These are phyloP conservation scores for Ampelocalamus luodianensis DNA, from an alignment of 176 grass and related monocot species.

Conservation along the genomic window DNA sequence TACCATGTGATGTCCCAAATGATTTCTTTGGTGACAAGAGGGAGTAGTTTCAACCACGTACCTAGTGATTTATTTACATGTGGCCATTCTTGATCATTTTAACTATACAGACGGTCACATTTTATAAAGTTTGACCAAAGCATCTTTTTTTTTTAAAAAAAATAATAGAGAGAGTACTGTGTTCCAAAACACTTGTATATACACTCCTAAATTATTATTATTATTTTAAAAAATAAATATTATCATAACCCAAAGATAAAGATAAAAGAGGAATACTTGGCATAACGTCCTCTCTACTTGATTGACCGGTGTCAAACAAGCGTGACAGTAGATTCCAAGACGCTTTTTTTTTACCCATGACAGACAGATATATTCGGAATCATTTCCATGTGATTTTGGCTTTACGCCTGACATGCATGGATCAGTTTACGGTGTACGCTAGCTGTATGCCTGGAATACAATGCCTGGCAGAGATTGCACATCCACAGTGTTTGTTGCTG, in stretches of 20 bases:
- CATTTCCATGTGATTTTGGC: neutral
- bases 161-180: no score
- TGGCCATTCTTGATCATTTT: neutral
- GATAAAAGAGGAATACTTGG: neutral
- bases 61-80: no score
- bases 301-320: neutral
- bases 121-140: neutral
- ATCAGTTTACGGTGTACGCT: no score
- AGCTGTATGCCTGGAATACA: no score
- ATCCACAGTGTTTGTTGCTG: no score
- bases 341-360: no score
- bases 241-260: neutral
- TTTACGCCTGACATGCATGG: no score
- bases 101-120: neutral
- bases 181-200: neutral
- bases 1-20: no score
- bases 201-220: neutral
- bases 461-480: no score
- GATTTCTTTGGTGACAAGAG: no score
- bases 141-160: no score
- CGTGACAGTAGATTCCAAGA: neutral
- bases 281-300: neutral
- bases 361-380: neutral
- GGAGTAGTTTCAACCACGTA: no score
- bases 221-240: neutral